Base-by-base conservation (phyloP, 1,139 yeast genomes). In the Debaryomyces robertsiae region DNA sequence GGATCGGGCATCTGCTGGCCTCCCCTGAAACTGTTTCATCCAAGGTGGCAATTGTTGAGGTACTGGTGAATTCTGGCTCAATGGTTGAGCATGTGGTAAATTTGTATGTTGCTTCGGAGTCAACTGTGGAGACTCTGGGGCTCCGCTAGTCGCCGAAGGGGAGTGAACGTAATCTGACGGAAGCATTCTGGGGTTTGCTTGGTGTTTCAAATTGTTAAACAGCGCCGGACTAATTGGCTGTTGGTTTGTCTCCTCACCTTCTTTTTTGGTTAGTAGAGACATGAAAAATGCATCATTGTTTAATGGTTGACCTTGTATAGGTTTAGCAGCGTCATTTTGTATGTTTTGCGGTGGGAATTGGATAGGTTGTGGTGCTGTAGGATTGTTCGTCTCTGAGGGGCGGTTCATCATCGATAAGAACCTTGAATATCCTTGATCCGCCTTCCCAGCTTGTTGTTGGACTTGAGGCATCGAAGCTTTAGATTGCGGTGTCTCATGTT, bases 261-360 rank as follows among this genome's bases (percentile, higher is more conserved):
- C 36, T 10, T 62, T 58, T 50, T 73, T 78, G 36, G 63, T 65
- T 53, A 79, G 58, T 42, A 80, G 61, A 0, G 84, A 76, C 65
- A 74, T 67, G 56, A 80, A 78, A 47, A 80, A 80, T 4, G 75
- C 62, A 45, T 78, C 82, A 48, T 76, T 75, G 18, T 27, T 38
- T n/a, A 29, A 32, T 17, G 33, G 32, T 27, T 33, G 36, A 4
- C 36, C 36, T n/a, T 28, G 30, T 4, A 33, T 25, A 15, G 23
- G 25, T 11, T 11, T 27, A 7, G 32, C 13, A 14, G 23, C 24
- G 9, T 30, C 11, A 14, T 3, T 17, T 14, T 11, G 23, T 9
- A 23, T 34, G 10, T 30, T 36, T n/a, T 29, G 29, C 4, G 39
- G 39, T 9, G 39, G 23, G 1, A 22, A 19, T 7, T 19, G 22